Evolutionary conservation across 1,139 yeast species (phyloP), one percentile per base, ranked within the genome.

Genomic region (Tardiomyces digboiensis): DNA sequence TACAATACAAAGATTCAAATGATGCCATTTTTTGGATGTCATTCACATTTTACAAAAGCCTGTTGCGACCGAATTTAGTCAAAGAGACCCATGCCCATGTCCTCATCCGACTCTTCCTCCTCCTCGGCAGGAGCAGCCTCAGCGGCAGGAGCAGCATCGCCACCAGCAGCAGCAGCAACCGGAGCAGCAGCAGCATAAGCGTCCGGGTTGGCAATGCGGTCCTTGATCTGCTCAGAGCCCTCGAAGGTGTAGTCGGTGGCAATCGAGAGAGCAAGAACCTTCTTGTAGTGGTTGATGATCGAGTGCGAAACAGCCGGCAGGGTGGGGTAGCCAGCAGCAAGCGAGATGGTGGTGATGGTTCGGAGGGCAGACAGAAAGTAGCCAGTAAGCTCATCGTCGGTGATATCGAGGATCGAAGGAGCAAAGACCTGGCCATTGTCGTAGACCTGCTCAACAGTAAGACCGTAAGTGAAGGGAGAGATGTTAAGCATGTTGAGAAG

Each of bases 391-490:
- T 88, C 95, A 52, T 86, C 97, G 70, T 91, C 98, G 64, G 97
- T 87, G 78, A 91, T 89, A 74, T 91, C 99, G 75, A 91, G 86
- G 80, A 91, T 85, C 61, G 87, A 72, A 55, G 97, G 74, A 74
- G 95, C 89, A 94, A 91, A 91, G 66, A 89, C 82, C 78, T 91
- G 96, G 69, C 98, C 98, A 62, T 88, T 82, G 78, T 88, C 96
- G 84, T 85, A 91, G 68, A 91, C 97, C 76, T 87, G 95, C 66
- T 82, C 87, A 68, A 91, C 85, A 67, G 87, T 72, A 82, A 91
- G 76, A 86, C 98, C 99, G 75, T 85, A 91, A 66, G 98, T 87
- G 84, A 91, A 91, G 65, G 99, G 99, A 74, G 98, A 93, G 71
- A 91, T 89, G 94, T 91, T 84, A 78, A 91, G 82, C 97, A 91